These are phyloP conservation scores for Phytophthora megakarya DNA, from an alignment of 352 stramenopile species.

Conservation along the genomic window DNA sequence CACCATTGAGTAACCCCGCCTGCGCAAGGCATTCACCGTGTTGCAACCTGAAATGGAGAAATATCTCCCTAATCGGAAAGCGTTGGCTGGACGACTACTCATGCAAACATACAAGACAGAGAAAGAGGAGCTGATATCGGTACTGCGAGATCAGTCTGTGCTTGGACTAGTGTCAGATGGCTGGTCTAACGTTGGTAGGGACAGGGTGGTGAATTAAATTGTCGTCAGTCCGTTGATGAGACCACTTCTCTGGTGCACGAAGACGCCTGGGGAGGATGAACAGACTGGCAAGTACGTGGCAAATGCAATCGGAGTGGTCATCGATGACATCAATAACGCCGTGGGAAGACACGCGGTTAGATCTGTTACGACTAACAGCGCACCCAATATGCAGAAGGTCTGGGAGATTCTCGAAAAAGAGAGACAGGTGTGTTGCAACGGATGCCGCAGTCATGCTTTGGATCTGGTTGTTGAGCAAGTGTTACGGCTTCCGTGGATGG, in stretches of 20 bases:
- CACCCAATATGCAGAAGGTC: background rate
- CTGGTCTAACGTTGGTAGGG: background rate
- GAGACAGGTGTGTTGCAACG: background rate
- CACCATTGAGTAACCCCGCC: slow-evolving; percentile 1
- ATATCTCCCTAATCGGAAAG: slow-evolving; percentile 1
- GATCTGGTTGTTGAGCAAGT: background rate
- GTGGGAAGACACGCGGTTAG: background rate
- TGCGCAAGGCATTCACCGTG: background rate
- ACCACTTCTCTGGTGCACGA: background rate
- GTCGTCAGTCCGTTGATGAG: background rate
- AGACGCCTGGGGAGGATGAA: background rate
- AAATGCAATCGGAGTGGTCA: background rate
- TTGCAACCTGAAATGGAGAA: slow-evolving; percentile 3
- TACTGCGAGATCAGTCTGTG: slow-evolving; percentile 2
- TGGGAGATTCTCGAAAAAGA: background rate
- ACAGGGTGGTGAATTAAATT: background rate
- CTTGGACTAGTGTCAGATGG: slow-evolving; percentile 3
- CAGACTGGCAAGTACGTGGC: background rate
- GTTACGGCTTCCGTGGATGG: background rate
- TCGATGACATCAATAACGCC: too few species aligned
- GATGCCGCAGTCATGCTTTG: background rate
- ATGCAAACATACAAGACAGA: slow-evolving; percentile 1
- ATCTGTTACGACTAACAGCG: background rate
- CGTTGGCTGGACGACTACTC: slow-evolving; percentile 2
- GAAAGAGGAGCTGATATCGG: background rate